Evolutionary conservation across 257 asterid species (phyloP).

Genomic region (Solanum virginianum): DNA sequence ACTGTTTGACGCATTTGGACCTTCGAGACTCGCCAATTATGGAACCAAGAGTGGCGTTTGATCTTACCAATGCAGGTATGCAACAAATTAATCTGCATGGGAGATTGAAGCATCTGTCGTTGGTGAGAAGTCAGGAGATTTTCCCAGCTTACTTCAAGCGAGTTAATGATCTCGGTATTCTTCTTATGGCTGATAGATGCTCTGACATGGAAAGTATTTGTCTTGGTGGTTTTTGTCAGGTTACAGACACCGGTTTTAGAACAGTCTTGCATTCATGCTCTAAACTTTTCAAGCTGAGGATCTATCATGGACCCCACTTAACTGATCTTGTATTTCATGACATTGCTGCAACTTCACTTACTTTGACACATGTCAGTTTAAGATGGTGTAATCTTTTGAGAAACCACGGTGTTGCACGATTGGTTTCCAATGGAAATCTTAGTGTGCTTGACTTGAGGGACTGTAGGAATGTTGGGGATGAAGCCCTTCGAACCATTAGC

Average conservation of each 20-base stretch:
- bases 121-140: conserved; percentile 78
- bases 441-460: conserved; percentile 66
- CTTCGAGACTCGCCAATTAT: conserved; percentile 87
- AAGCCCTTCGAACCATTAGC: conserved; percentile 56
- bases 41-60: conserved; percentile 79
- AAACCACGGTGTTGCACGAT: conserved; percentile 50
- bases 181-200: conserved; percentile 91
- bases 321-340: conserved; percentile 94
- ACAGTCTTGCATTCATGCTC: conserved; percentile 85
- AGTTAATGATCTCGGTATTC: conserved; percentile 96
- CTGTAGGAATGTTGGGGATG: conserved; percentile 74
- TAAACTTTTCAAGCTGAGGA: conserved; percentile 54
- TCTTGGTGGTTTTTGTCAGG: conserved; percentile 94
- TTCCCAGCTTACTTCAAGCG: conserved; percentile 71
- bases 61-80: conserved; percentile 86
- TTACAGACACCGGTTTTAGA: conserved; percentile 84
- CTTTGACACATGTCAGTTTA: conserved; percentile 64
- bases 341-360: conserved; percentile 69
- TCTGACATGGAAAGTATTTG: conserved; percentile 78
- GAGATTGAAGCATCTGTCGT: conserved; percentile 75
- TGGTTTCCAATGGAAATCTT: conserved; percentile 60
- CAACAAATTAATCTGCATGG: conserved; percentile 79
- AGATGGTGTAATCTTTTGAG: conserved; percentile 92
- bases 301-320: conserved; percentile 67
- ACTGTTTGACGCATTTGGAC: conserved; percentile 62